Evolutionary conservation across 2,329 filamentous ascomycete genomes (phyloP).

Genomic region (Raffaelea arxii): DNA sequence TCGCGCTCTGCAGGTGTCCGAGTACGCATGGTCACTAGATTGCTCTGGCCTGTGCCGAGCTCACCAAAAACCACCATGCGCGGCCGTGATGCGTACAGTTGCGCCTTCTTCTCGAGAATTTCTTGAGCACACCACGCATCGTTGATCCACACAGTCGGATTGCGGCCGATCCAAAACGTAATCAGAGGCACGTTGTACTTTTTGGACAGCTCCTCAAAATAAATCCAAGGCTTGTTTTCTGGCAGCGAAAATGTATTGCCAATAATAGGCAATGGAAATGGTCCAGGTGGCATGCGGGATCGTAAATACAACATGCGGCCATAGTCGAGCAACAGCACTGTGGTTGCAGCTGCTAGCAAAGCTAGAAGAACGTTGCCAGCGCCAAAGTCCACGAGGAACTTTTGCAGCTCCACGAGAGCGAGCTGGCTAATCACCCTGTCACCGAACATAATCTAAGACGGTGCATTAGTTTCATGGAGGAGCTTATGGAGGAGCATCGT

Average conservation of each 20-base stretch:
- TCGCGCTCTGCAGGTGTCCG: constrained; percentile 27
- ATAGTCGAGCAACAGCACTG: constrained; percentile 31
- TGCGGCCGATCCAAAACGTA: constrained; percentile 46
- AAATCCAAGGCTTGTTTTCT: constrained; percentile 46
- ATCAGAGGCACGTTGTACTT: constrained; percentile 38
- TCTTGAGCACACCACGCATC: constrained; percentile 41
- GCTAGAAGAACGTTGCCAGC: constrained; percentile 12
- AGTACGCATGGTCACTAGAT: constrained; percentile 34
- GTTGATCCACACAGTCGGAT: constrained; percentile 37
- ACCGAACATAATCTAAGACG: constrained; percentile 20
- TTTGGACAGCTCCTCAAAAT: constrained; percentile 44
- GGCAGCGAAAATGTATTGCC: constrained; percentile 48
- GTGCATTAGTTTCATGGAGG: no score
- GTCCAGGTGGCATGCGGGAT: constrained; percentile 43
- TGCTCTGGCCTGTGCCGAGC: constrained; percentile 32
- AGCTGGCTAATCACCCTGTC: constrained; percentile 13
- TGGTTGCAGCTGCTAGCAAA: constrained; percentile 15
- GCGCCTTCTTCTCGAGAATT: constrained; percentile 42
- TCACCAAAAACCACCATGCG: constrained; percentile 38
- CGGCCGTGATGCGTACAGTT: constrained; percentile 40
- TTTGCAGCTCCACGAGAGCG: constrained; percentile 16
- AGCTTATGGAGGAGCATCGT: no score
- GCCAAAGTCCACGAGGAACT: constrained; percentile 11
- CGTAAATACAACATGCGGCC: constrained; percentile 37
- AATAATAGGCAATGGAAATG: constrained; percentile 41